A percentile compares a stretch with the other conserved stretches of the same genome.
Evolutionary conservation across 2,329 filamentous ascomycete species (phyloP).

Genomic region (Dryadomyces sulphureus): DNA sequence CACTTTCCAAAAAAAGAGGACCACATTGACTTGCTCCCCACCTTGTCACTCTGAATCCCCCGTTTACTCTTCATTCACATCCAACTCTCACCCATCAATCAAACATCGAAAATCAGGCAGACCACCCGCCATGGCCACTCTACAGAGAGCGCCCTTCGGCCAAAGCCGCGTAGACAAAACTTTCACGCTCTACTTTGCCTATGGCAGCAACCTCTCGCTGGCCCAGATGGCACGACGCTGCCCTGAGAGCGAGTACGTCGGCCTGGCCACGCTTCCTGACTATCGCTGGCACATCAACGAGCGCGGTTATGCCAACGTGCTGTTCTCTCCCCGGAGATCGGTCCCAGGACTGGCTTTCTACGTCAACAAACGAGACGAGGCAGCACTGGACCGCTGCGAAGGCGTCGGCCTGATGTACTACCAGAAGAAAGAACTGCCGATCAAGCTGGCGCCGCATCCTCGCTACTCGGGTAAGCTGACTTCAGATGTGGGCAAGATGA

Average conservation of each 20-base stretch:
- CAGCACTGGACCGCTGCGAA: constrained; percentile 23
- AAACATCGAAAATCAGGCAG: no score
- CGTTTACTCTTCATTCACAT: no score
- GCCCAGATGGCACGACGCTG: constrained; percentile 29
- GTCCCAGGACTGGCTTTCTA: constrained; percentile 22
- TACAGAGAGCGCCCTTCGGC: no score
- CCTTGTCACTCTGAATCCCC: no score
- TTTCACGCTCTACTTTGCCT: constrained; percentile 32
- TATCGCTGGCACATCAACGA: constrained; percentile 32
- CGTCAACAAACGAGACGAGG: constrained; percentile 22
- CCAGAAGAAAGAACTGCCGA: constrained; percentile 19
- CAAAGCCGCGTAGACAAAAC: no score
- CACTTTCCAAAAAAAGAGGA: no score
- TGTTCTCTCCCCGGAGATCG: constrained; percentile 12
- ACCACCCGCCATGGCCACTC: no score
- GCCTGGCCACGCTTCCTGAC: constrained; percentile 22
- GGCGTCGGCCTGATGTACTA: constrained; percentile 25
- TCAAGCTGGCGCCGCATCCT: constrained; percentile 19
- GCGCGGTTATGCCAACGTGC: constrained; percentile 29
- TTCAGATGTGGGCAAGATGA: no score
- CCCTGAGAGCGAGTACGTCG: constrained; percentile 24
- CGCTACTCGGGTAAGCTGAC: not conserved
- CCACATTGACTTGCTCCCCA: no score
- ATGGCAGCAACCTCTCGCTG: constrained; percentile 29
- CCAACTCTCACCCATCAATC: no score